Percentiles rank a stretch among this genome's conserved stretches.
Evolutionary conservation across 1,284 basidiomycete genomes (phyloP).

Genomic region (Sporisorium reilianum): DNA sequence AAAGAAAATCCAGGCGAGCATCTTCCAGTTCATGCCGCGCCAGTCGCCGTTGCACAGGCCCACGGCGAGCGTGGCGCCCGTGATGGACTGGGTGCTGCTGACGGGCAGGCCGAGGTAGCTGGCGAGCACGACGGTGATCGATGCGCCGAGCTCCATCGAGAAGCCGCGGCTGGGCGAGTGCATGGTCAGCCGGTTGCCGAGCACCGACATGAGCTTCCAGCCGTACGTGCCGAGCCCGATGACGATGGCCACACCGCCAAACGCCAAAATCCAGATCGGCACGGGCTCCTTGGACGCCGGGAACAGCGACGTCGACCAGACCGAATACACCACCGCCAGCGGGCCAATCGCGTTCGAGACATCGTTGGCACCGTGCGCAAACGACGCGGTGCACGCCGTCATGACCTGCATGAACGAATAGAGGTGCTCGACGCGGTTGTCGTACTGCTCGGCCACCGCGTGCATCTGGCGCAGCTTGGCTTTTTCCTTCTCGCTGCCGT

Average conservation of each 20-base stretch:
- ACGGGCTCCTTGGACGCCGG: constrained; percentile 22
- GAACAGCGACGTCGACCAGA: constrained; percentile 36
- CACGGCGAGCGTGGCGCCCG: constrained; percentile 47
- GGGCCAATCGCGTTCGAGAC: constrained; percentile 52
- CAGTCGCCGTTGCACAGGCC: constrained; percentile 38
- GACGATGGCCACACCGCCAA: constrained; percentile 38
- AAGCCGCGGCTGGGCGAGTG: constrained; percentile 53
- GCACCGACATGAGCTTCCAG: constrained; percentile 47
- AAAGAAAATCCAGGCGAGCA: constrained; percentile 49
- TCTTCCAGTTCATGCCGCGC: constrained; percentile 43
- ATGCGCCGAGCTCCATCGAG: constrained; percentile 52
- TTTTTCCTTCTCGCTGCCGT: constrained; percentile 29
- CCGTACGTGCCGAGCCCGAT: constrained; percentile 51
- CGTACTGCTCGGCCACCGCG: constrained; percentile 44
- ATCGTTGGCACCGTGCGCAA: constrained; percentile 57
- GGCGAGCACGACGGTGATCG: constrained; percentile 43
- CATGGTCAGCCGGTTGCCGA: constrained; percentile 53
- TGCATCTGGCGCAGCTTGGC: constrained; percentile 42
- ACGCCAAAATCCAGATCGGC: constrained; percentile 52
- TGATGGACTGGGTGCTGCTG: constrained; percentile 46
- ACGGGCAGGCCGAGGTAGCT: constrained; percentile 40
- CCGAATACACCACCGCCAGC: constrained; percentile 43
- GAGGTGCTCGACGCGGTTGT: constrained; percentile 52
- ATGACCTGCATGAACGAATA: constrained; percentile 54
- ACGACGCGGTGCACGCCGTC: constrained; percentile 49